Conservation (phyloP, 257 asterid species). For the Solanum bulbocastanum region DNA sequence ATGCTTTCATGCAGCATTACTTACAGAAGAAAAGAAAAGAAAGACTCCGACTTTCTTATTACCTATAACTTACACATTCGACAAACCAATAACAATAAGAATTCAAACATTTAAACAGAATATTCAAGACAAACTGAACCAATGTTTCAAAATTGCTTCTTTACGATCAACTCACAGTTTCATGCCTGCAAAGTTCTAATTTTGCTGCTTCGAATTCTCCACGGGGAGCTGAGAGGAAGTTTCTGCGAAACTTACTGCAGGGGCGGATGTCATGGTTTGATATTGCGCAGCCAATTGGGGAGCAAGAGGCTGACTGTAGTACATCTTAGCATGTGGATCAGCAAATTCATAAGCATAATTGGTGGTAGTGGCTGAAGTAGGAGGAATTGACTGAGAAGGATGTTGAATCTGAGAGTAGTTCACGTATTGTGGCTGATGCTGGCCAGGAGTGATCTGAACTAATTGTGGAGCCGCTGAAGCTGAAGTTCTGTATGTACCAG, state of each 20-base stretch:
- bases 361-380: not conserved
- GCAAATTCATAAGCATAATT: slow-evolving; percentile 5
- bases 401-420: slow-evolving; percentile 10
- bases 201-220: slow-evolving; percentile 6
- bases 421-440: slow-evolving; percentile 4
- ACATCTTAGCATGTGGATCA: slow-evolving; percentile 5
- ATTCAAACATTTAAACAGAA: not conserved
- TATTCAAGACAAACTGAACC: not conserved
- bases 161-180: not conserved
- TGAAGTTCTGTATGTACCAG: slow-evolving; percentile 7
- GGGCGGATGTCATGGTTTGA: slow-evolving; percentile 6
- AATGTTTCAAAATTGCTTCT: slow-evolving; percentile 6
- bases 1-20: slow-evolving; percentile 2
- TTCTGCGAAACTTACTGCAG: not conserved
- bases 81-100: slow-evolving; percentile 1
- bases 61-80: not conserved
- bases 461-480: slow-evolving; percentile 5
- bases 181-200: slow-evolving; percentile 3
- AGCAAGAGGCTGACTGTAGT: slow-evolving; percentile 5
- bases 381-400: slow-evolving; percentile 7
- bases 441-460: slow-evolving; percentile 1
- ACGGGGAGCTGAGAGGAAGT: not conserved
- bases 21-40: not conserved
- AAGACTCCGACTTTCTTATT: not conserved
- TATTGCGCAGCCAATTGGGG: slow-evolving; percentile 5